A percentile compares a stretch with the other conserved stretches of the same genome.
These are phyloP conservation scores for Alternaria triticina DNA, from an alignment of 2,329 filamentous ascomycete genomes.

Conservation along the genomic window DNA sequence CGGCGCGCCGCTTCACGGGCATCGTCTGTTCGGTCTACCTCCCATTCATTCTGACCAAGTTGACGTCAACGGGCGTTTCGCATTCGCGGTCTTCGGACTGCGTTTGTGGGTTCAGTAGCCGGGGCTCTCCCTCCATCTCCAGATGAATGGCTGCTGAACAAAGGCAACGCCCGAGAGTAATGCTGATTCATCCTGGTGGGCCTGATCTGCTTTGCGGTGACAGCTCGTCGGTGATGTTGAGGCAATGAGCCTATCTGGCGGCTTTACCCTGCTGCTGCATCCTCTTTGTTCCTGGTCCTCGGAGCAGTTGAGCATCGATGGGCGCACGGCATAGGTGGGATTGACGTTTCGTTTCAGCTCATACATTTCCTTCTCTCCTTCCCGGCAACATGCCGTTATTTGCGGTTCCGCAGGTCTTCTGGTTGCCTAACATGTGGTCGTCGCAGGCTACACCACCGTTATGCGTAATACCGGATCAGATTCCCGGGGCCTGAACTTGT, in stretches of 20 bases:
- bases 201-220: slow-evolving; percentile 20
- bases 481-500: background rate
- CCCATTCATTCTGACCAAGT: background rate
- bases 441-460: background rate
- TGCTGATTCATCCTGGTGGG: slow-evolving; percentile 8
- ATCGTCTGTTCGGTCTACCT: background rate
- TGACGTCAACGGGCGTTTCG: slow-evolving; percentile 24
- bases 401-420: background rate
- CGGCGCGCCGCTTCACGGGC: background rate
- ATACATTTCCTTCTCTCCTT: slow-evolving; percentile 23
- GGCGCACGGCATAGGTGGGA: slow-evolving; percentile 33
- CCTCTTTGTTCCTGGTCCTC: slow-evolving; percentile 26
- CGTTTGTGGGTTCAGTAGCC: slow-evolving; percentile 41
- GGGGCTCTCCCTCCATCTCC: slow-evolving; percentile 25
- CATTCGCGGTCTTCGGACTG: slow-evolving; percentile 30
- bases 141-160: slow-evolving; percentile 42
- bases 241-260: slow-evolving; percentile 41
- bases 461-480: background rate
- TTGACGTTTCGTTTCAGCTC: slow-evolving; percentile 45
- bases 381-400: background rate
- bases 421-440: background rate
- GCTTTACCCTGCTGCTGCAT: slow-evolving; percentile 33
- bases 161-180: slow-evolving; percentile 47
- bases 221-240: slow-evolving; percentile 10
- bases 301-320: slow-evolving; percentile 29